These are phyloP conservation scores for Suhomyces sp. DNA, from an alignment of 805 yeast species.

Conservation along the genomic window DNA sequence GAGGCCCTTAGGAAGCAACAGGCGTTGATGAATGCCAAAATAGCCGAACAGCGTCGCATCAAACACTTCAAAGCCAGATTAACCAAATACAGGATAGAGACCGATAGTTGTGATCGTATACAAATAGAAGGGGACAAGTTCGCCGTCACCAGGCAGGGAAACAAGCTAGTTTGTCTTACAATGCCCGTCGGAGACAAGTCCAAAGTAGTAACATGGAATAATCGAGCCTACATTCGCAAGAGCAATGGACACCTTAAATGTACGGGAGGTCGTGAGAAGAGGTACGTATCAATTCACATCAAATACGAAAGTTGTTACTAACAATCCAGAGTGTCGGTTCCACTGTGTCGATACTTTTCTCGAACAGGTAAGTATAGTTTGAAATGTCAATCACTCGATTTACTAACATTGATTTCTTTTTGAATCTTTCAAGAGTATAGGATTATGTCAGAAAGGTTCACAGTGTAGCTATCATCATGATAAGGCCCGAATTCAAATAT, in stretches of 20 bases:
- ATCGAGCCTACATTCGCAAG: constrained; percentile 20
- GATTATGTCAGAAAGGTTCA: constrained; percentile 51
- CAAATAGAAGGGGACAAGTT: constrained; percentile 40
- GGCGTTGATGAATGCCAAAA: constrained; percentile 12
- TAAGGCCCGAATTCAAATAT: constrained; percentile 49
- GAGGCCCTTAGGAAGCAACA: constrained; percentile 12
- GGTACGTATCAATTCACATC: constrained; percentile 10
- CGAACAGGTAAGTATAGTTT: constrained; percentile 34
- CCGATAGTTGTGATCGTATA: constrained; percentile 47
- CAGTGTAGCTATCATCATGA: constrained; percentile 56
- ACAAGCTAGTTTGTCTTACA: constrained; percentile 38
- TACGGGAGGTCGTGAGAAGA: constrained; percentile 8
- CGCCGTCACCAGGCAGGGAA: constrained; percentile 42
- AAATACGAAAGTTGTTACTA: constrained; percentile 4
- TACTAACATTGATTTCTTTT: constrained; percentile 17
- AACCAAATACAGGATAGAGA: constrained; percentile 29
- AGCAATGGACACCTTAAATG: constrained; percentile 27
- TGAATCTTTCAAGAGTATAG: constrained; percentile 30
- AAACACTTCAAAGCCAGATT: constrained; percentile 15
- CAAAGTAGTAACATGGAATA: constrained; percentile 29
- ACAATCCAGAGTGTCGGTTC: constrained; percentile 10
- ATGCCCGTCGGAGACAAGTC: constrained; percentile 16
- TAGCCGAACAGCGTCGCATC: constrained; percentile 13
- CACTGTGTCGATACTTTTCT: constrained; percentile 35
- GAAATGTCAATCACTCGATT: neutral